Percentiles rank a stretch among this genome's conserved stretches.
Evolutionary conservation across 78 protist species (phyloP).

Genomic region (Tieghemostelium lacteum): DNA sequence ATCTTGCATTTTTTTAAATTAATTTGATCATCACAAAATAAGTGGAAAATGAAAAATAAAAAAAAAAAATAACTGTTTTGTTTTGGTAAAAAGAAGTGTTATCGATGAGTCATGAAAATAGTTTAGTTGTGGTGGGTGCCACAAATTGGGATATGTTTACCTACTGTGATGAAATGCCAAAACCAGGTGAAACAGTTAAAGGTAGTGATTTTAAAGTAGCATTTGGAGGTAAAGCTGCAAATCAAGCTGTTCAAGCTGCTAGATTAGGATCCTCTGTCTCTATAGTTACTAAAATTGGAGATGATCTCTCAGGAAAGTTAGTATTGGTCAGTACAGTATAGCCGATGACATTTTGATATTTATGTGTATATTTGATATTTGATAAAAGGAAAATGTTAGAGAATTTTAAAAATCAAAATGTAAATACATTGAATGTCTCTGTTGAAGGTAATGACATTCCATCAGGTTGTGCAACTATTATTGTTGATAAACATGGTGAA

Average conservation of each 20-base stretch:
- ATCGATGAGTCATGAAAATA: too few relatives aligned
- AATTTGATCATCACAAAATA: too few relatives aligned
- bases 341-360: not conserved
- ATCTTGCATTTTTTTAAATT: too few relatives aligned
- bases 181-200: slow-evolving; percentile 71
- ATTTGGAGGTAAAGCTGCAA: slow-evolving; percentile 81
- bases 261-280: slow-evolving; percentile 22
- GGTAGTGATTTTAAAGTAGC: slow-evolving; percentile 57
- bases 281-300: slow-evolving; percentile 72
- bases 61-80: too few relatives aligned
- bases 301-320: slow-evolving; percentile 57
- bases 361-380: not conserved
- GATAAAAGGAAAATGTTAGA: slow-evolving; percentile 25
- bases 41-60: too few relatives aligned
- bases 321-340: not conserved
- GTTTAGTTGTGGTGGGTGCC: slow-evolving; percentile 66
- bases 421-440: slow-evolving; percentile 12
- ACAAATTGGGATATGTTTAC: slow-evolving; percentile 78
- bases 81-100: too few relatives aligned
- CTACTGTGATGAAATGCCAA: slow-evolving; percentile 50
- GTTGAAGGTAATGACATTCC: slow-evolving; percentile 14
- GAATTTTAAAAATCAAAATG: slow-evolving; percentile 30
- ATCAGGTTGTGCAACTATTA: slow-evolving; percentile 77
- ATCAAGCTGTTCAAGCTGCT: slow-evolving; percentile 81
- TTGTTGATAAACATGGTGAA: slow-evolving; percentile 68